Conservation (phyloP, 225 moss, liverwort and hornwort species). For the Physcomitrium patens region DNA sequence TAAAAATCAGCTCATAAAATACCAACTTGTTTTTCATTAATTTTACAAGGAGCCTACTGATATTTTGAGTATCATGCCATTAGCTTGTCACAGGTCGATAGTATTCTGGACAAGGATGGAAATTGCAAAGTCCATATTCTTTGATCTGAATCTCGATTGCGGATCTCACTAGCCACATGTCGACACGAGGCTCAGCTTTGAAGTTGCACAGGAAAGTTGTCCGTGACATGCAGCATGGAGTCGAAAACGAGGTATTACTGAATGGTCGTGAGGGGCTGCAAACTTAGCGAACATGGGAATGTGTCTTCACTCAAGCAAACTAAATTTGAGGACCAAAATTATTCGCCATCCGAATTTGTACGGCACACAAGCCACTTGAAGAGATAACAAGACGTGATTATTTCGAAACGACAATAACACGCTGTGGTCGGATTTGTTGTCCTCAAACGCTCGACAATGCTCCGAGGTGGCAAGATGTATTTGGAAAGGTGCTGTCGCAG, state of each 20-base stretch:
- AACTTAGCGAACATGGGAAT: conserved; percentile 20
- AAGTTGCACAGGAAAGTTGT: conserved; percentile 12
- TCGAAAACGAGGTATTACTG: neutral
- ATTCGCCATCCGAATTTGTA: neutral
- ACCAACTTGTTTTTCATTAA: neutral
- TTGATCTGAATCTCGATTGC: conserved; percentile 3
- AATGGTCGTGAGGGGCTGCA: neutral
- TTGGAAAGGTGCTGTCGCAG: conserved; percentile 32
- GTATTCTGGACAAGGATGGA: conserved; percentile 1
- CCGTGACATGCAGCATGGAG: neutral
- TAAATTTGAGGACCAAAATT: conserved; percentile 10
- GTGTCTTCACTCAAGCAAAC: neutral
- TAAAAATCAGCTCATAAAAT: neutral
- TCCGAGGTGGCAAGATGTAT: conserved; percentile 21
- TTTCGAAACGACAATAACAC: conserved; percentile 4
- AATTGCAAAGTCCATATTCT: neutral
- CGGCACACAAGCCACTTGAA: neutral
- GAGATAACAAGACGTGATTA: neutral
- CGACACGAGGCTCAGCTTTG: conserved; percentile 5
- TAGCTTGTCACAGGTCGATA: neutral
- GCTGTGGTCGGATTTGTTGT: conserved; percentile 8
- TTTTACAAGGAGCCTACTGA: neutral
- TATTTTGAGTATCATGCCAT: conserved; percentile 8
- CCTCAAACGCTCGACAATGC: conserved; percentile 19
- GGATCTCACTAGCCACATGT: conserved; percentile 8